Evolutionary conservation across 1,284 basidiomycete species (phyloP).

Genomic region (Ceratobasidium sp.): DNA sequence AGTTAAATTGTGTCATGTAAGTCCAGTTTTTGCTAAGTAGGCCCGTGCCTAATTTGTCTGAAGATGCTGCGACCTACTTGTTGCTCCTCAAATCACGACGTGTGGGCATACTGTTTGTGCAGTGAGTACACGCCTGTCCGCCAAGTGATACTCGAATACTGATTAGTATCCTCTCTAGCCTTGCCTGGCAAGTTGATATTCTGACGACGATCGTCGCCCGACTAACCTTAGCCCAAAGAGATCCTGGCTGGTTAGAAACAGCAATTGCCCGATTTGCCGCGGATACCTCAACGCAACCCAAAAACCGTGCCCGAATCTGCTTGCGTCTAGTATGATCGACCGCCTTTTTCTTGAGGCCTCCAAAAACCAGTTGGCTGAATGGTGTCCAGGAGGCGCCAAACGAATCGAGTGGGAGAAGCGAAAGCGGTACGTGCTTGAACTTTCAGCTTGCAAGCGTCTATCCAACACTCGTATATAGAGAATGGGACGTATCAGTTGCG

Average conservation of each 20-base stretch:
- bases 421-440: slow-evolving; percentile 44
- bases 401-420: slow-evolving; percentile 45
- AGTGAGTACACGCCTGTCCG: slow-evolving; percentile 15
- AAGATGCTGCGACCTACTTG: slow-evolving; percentile 24
- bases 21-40: not conserved
- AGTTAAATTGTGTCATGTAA: slow-evolving; percentile 18
- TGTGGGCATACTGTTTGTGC: slow-evolving; percentile 34
- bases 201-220: not conserved
- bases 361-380: slow-evolving; percentile 8
- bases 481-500: slow-evolving; percentile 18
- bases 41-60: not conserved
- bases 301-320: slow-evolving; percentile 3
- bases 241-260: slow-evolving; percentile 12
- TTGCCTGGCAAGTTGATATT: slow-evolving; percentile 5
- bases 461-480: not conserved
- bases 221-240: slow-evolving; percentile 1
- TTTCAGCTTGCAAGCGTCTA: not conserved
- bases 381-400: slow-evolving; percentile 13
- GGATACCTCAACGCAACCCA: not conserved
- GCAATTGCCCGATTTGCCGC: slow-evolving; percentile 26
- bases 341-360: slow-evolving; percentile 11
- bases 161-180: not conserved
- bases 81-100: slow-evolving; percentile 22
- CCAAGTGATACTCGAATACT: not conserved
- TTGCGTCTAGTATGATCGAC: slow-evolving; percentile 19